Conservation (phyloP, 139 green algal genomes). For the Tetradesmus lagerheimii region DNA sequence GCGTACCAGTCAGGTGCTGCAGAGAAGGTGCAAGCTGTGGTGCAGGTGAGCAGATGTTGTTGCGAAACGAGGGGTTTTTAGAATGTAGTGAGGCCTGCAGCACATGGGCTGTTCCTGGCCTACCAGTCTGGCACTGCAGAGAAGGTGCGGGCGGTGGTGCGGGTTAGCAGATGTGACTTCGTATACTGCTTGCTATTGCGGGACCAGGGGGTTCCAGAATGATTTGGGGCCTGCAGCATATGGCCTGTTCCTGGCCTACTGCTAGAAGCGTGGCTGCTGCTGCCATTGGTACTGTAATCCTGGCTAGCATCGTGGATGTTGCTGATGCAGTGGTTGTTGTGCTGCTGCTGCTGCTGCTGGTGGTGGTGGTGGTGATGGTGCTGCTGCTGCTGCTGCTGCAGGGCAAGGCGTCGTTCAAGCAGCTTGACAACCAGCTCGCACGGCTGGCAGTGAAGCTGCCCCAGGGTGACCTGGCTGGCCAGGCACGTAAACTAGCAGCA, state of each 20-base stretch:
- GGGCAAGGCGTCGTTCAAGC: constrained; percentile 40
- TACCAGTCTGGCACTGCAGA: constrained; percentile 60
- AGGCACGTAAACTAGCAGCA: background rate
- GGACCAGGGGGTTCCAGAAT: no score
- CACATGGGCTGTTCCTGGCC: constrained; percentile 80
- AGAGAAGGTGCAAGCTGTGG: constrained; percentile 16
- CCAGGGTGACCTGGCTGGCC: constrained; percentile 11
- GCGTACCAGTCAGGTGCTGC: constrained; percentile 70
- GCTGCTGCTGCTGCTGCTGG: background rate
- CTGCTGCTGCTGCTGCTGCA: constrained; percentile 18
- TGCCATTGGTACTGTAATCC: background rate
- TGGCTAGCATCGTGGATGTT: no score
- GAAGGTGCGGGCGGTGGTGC: constrained; percentile 13
- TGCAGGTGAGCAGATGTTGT: constrained; percentile 23
- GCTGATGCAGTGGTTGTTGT: background rate
- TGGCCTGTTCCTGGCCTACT: no score
- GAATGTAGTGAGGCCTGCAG: constrained; percentile 67
- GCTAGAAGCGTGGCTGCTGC: no score
- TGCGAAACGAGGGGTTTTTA: no score
- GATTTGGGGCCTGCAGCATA: no score
- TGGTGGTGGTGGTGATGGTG: no score
- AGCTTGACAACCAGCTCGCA: constrained; percentile 40
- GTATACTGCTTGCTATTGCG: background rate
- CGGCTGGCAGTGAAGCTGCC: constrained; percentile 48
- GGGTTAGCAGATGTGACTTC: background rate